Percentiles rank a stretch among this genome's conserved stretches.
These are phyloP conservation scores for Mrakiaceae sp. DNA, from an alignment of 1,284 basidiomycete species.

Conservation along the genomic window DNA sequence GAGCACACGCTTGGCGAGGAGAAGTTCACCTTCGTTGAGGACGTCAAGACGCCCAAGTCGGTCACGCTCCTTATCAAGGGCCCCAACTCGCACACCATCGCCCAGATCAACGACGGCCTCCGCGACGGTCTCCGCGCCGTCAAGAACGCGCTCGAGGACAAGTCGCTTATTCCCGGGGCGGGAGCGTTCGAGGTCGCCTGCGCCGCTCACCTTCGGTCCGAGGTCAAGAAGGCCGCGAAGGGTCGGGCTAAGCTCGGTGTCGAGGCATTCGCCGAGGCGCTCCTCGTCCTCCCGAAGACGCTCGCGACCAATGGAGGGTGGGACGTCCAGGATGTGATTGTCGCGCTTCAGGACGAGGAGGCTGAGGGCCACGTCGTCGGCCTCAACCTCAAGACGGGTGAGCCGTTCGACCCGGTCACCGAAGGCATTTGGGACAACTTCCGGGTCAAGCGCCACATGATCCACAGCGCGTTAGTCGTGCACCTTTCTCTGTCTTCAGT, in stretches of 20 bases:
- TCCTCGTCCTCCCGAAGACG: constrained; percentile 93
- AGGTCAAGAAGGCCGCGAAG: constrained; percentile 78
- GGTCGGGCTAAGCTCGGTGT: constrained; percentile 97
- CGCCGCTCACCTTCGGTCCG: constrained; percentile 58
- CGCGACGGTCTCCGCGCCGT: constrained; percentile 92
- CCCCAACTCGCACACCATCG: constrained; percentile 93
- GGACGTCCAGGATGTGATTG: constrained; percentile 92
- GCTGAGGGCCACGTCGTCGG: constrained; percentile 84
- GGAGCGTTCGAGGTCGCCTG: constrained; percentile 98
- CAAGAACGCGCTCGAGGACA: constrained; percentile 94
- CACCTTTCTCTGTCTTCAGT: not conserved
- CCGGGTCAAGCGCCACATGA: constrained; percentile 95
- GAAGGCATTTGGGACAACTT: constrained; percentile 99
- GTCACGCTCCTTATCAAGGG: constrained; percentile 96
- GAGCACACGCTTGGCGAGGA: constrained; percentile 99
- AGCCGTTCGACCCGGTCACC: constrained; percentile 90
- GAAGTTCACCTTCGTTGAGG: constrained; percentile 96
- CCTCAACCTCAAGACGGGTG: constrained; percentile 82
- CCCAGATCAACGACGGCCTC: constrained; percentile 93
- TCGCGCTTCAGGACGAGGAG: constrained; percentile 86
- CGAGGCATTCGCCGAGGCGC: constrained; percentile 89
- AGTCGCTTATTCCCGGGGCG: constrained; percentile 78
- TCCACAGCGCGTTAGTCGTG: constrained; percentile 73
- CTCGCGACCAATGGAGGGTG: constrained; percentile 93
- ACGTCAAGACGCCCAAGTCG: constrained; percentile 90